A percentile compares a stretch with the other conserved stretches of the same genome.
Evolutionary conservation across 2,329 filamentous ascomycete genomes (phyloP).

Genomic region (Cyphellophora attinorum): DNA sequence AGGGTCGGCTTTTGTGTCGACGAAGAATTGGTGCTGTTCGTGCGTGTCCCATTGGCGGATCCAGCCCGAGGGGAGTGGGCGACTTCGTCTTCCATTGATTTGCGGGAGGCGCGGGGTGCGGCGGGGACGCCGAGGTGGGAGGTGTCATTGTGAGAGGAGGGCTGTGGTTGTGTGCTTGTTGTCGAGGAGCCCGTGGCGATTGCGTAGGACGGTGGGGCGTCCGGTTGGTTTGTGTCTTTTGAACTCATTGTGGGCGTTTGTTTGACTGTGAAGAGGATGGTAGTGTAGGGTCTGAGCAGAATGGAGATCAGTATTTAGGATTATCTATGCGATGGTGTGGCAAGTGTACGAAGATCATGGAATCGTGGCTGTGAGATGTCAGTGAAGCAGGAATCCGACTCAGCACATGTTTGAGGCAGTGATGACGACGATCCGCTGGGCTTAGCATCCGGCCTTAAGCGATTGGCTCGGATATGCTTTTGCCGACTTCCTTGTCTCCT

Average conservation of each 20-base stretch:
- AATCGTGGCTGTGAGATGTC: too few relatives aligned
- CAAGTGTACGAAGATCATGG: too few relatives aligned
- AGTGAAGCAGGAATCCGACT: too few relatives aligned
- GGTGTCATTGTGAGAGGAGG: conserved; percentile 11
- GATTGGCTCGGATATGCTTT: too few relatives aligned
- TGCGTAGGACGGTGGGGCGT: conserved; percentile 28
- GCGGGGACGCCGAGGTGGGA: conserved; percentile 18
- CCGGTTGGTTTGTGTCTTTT: conserved; percentile 2
- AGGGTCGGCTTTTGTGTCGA: conserved; percentile 45
- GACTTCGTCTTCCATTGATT: conserved; percentile 55
- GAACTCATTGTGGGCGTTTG: not conserved
- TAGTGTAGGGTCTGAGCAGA: too few relatives aligned
- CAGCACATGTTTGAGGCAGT: too few relatives aligned
- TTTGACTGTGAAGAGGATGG: too few relatives aligned
- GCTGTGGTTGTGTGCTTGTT: conserved; percentile 4
- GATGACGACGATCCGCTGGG: too few relatives aligned
- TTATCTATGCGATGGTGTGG: too few relatives aligned
- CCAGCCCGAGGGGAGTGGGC: conserved; percentile 48
- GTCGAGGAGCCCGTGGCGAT: conserved; percentile 19
- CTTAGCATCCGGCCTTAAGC: too few relatives aligned
- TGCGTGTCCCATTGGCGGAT: conserved; percentile 46
- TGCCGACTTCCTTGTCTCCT: too few relatives aligned
- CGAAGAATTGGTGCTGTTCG: conserved; percentile 52
- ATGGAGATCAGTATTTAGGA: too few relatives aligned
- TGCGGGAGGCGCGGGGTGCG: conserved; percentile 37